Base-by-base conservation (phyloP, 495 filamentous ascomycete species). In the Penicillium pancosmium region DNA sequence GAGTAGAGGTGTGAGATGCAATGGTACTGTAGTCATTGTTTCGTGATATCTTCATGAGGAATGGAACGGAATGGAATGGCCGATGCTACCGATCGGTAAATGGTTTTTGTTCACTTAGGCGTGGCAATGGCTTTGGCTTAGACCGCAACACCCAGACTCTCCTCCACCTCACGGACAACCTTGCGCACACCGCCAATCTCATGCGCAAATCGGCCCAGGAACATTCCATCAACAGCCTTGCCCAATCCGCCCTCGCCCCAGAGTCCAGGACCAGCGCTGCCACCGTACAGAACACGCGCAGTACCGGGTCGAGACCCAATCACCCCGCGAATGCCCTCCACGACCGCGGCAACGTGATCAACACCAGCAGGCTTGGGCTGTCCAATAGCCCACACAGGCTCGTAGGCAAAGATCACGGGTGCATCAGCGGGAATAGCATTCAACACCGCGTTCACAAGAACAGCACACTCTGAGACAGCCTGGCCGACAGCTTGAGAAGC, bases 331-430 rank as follows among this genome's bases (percentile, higher is more conserved):
- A 95, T 75, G 7, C 80, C 80, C 61, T 79, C 76, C 48, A 88
- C 84, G n/a, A 93, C 90, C 35, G 76, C 80, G 4, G 82, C 78
- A 4, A 96, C 90, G 72, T 94, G 86, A 56, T 88, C 85, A 27
- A 84, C 80, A 9, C 77, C 75, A 4, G 91, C 91, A n/a, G 91
- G 91, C 62, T 85, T 78, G 0, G 76, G 74, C 27, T 89, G 82
- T 3, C 91, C 91, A 72, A 95, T 95, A 0, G 91, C 91, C 91
- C 91, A 95, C 1, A 93, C 89, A 11, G 91, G 91, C 76, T 96
- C 91, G 68, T 96, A 96, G 4, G 91, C 91, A 40, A 94, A 80
- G 13, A 93, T 85, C 18, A 93, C 82, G n/a, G 91, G 84, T 1
- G 81, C 81, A 10, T 84, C 77, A 3, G 66, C 72, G 0, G 82